These are phyloP conservation scores for Lipomyces japonicus DNA, from an alignment of 805 yeast genomes.

Conservation along the genomic window DNA sequence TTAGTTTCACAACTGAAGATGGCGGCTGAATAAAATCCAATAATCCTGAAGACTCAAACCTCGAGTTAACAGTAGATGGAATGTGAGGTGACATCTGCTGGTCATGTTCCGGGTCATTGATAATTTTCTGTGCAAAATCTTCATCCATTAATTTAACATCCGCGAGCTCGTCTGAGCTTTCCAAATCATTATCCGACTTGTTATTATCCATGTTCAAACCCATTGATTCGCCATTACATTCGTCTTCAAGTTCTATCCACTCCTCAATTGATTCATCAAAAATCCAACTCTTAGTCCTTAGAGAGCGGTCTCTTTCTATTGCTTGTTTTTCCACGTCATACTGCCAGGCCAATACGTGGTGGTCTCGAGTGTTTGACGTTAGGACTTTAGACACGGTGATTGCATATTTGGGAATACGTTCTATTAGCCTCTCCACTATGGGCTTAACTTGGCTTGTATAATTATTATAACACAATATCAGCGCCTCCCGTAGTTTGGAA, in stretches of 20 bases:
- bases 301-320: slow-evolving; percentile 1
- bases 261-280: slow-evolving; percentile 20
- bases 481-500: slow-evolving; percentile 1
- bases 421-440: slow-evolving; percentile 6
- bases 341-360: slow-evolving; percentile 3
- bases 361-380: not conserved
- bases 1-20: slow-evolving; percentile 9
- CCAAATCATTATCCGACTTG: not conserved
- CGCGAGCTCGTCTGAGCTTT: not conserved
- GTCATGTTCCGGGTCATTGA: not conserved
- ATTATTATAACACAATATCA: not conserved
- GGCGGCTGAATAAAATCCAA: slow-evolving; percentile 4
- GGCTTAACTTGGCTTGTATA: not conserved
- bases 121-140: not conserved
- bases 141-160: no score
- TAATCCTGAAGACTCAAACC: not conserved
- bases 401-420: slow-evolving; percentile 10
- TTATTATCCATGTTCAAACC: not conserved
- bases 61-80: not conserved
- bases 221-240: not conserved
- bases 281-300: slow-evolving; percentile 13
- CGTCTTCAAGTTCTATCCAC: slow-evolving; percentile 14
- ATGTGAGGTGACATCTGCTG: not conserved
- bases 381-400: slow-evolving; percentile 4
- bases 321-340: slow-evolving; percentile 13